Conservation (phyloP, 768 basidiomycete species). For the Naganishia kalamii region DNA sequence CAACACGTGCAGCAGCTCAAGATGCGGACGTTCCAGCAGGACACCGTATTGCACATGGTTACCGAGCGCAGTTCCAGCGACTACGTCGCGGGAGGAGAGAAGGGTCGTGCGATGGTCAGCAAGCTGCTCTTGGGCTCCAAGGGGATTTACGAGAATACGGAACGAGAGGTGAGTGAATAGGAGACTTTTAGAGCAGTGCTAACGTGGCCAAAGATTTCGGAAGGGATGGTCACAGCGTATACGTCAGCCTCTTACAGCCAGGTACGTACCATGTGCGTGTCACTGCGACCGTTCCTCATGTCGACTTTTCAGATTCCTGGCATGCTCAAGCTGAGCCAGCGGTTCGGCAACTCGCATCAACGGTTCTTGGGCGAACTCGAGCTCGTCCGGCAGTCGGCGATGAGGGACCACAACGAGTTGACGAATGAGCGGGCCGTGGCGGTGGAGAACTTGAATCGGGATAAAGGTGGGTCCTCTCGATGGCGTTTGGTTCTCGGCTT, state of each 20-base stretch:
- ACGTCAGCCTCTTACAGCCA: conserved; percentile 19
- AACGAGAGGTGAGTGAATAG: conserved; percentile 19
- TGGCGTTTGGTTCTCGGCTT: background rate
- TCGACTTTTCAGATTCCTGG: conserved; percentile 9
- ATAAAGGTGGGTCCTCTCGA: conserved; percentile 5
- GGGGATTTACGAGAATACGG: conserved; percentile 19
- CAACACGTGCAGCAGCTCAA: conserved; percentile 21
- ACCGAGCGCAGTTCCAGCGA: conserved; percentile 17
- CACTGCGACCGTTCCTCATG: background rate
- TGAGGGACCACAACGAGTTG: conserved; percentile 20
- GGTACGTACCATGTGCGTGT: background rate
- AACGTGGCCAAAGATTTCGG: background rate
- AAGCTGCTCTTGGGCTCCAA: conserved; percentile 15
- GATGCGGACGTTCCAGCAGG: conserved; percentile 27
- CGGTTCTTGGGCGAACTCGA: conserved; percentile 21
- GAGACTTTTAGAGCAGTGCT: background rate
- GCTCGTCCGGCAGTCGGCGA: conserved; percentile 17
- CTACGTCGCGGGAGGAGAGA: conserved; percentile 19
- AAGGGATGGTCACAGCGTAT: conserved; percentile 10
- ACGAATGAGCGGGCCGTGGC: conserved; percentile 2
- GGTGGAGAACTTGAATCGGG: conserved; percentile 6
- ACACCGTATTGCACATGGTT: conserved; percentile 25
- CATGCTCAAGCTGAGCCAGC: conserved; percentile 19
- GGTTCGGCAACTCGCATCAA: conserved; percentile 21
- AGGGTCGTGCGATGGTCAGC: conserved; percentile 12